Conservation (phyloP, 129 eudicot genomes). For the Deinandra increscens region DNA sequence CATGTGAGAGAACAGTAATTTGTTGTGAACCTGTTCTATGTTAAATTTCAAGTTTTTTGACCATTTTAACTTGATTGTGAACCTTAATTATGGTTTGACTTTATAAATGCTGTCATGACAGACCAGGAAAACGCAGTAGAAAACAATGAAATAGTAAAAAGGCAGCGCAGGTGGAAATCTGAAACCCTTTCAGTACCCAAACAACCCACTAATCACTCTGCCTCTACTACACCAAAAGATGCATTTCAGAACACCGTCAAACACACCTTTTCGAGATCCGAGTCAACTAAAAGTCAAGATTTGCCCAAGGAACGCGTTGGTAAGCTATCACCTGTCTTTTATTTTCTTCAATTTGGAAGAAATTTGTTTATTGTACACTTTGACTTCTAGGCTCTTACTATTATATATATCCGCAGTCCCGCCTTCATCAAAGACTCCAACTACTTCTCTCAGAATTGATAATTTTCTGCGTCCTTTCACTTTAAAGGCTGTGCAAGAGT, state of each 20-base stretch:
- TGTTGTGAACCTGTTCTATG: background rate
- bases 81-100: conserved; percentile 13
- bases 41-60: background rate
- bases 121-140: conserved; percentile 51
- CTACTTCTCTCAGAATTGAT: conserved; percentile 78
- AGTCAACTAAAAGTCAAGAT: conserved; percentile 49
- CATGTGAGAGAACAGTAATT: background rate
- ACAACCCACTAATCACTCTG: conserved; percentile 38
- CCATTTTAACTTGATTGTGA: background rate
- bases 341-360: conserved; percentile 2
- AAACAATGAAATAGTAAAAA: conserved; percentile 47
- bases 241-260: conserved; percentile 39
- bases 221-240: conserved; percentile 46
- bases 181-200: conserved; percentile 51
- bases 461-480: conserved; percentile 90
- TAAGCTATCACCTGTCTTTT: conserved; percentile 26
- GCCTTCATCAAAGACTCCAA: conserved; percentile 60
- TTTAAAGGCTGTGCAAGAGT: conserved; percentile 92
- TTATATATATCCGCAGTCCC: conserved; percentile 49
- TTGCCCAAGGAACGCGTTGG: conserved; percentile 81
- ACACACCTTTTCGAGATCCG: conserved; percentile 46
- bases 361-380: background rate
- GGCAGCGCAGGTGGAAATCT: conserved; percentile 72
- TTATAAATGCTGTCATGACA: conserved; percentile 25
- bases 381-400: background rate